Base-by-base conservation (phyloP, 352 stramenopile species). In the Phytophthora chlamydospora region DNA sequence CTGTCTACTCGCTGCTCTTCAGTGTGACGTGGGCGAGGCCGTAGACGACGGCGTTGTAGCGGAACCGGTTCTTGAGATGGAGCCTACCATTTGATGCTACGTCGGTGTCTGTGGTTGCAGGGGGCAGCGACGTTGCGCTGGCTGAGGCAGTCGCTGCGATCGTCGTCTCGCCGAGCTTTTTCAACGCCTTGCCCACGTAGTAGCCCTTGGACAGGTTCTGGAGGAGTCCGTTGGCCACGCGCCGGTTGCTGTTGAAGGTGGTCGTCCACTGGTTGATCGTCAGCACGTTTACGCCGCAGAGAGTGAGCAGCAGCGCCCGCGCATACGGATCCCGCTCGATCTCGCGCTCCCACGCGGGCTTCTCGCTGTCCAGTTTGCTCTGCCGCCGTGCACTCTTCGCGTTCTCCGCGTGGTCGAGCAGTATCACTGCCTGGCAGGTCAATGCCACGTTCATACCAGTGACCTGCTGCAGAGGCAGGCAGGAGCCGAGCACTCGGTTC, bases 351-450 rank as follows among this genome's bases (percentile, higher is more conserved):
- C 71, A 78, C 1, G 62, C 57, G 0, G 67, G 33, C 58, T 97
- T 97, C 34, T 93, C 73, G 36, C 81, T 96, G 62, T 96, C 85
- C 35, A 85, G 24, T 68, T 97, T 97, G 67, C 84, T 96, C 68
- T 95, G 88, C 17, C 90, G 74, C 13, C 89, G 74, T n/a, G 65
- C 65, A 38, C 83, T 96, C 19, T 58, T 67, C 10, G 75, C 51
- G 51, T 91, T 97, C 58, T 97, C 87, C 3, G 85, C 82, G n/a
- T 85, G 83, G 58, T 96, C 87, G 0, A 95, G 55, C 4, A 94
- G 45, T 36, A 95, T 58, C 19, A 94, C 63, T 5, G 81, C 78
- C 52, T 94, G 81, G 42, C 85, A 96, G n/a, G 74, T 79, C 16
- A 62, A 47, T 4, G 66, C 56, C 4, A 85, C 56, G 53, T 88